Evolutionary conservation across 257 asterid genomes (phyloP), one percentile per base, ranked within the genome.

Genomic region (Nicotiana tabacum): DNA sequence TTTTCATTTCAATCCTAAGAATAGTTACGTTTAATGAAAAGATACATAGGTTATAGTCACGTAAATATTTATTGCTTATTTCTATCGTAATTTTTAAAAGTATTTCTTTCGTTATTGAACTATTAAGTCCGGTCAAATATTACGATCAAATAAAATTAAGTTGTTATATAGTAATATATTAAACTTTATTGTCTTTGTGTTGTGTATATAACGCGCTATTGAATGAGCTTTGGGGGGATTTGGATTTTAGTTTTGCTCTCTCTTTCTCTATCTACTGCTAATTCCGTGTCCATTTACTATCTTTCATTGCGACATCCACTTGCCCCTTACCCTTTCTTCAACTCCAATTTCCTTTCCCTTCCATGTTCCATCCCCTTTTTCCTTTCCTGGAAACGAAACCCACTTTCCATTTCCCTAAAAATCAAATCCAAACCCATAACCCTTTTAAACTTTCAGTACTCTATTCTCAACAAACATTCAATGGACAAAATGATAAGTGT

Each of bases 401-500:
- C 62, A 5, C 51, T 30, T 70, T 78, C 29, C 46, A 65, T 55
- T 33, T 68, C 82, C 83, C 37, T 64, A 68, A 57, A 48, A 65
- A 4, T 35, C 37, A 72, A 72, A 72, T 21, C 57, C 37, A 72
- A 72, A 29, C 11, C 48, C 60, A 24, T 33, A 51, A 66, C 56
- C 24, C 67, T 29, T 21, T 24, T 27, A 56, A 89, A 53, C 17
- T 11, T 51, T 51, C 4, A 48, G 1, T 48, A 37, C 43, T 6
- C 17, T 12, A 29, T 1, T 51, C 5, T 51, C 16, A 51, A 12
- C 57, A 53, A 11, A 13, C 15, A 16, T 13, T 64, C 18, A 9
- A 66, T 89, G 93, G 92, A 88, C 24, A 90, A 87, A 87, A 57
- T 70, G 69, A 70, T 64, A 17, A 77, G 87, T n/a, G 76, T 60